Evolutionary conservation across 208 protist species (phyloP), one percentile per base, ranked within the genome.

Genomic region (Wallacemonas sp.): DNA sequence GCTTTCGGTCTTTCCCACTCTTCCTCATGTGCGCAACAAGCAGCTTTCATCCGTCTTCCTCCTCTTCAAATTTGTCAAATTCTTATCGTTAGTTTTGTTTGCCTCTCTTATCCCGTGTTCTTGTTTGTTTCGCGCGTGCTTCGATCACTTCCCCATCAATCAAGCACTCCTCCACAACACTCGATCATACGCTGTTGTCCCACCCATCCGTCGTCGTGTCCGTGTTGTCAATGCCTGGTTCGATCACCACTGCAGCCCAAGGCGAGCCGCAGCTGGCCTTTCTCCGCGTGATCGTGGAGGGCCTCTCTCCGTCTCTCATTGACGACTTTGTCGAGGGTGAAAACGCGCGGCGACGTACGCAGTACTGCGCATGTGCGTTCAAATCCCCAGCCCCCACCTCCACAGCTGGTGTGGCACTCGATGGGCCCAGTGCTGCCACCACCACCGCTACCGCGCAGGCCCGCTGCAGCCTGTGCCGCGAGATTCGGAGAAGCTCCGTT

Each of bases 351-450:
- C 58, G 58, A 23, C 38, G 74, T 67, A 60, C 68, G 65, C 56
- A 71, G 68, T 60, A 58, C 73, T 9, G 74, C 68, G 17, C 62
- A 64, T 54, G 74, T 70, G 46, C n/a, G n/a, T n/a, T n/a, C n/a
- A n/a, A n/a, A n/a, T n/a, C n/a, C 36, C 14, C 9, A 41, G 36
- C 36, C 9, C 36, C 36, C 36, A 17, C 9, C 36, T 41, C 36
- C 36, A 41, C 36, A 41, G 36, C 36, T 41, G 36, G 36, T 6
- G 14, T 14, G 6, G 36, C 14, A 14, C 36, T 6, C 36, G 14
- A 14, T 41, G 36, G 36, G 9, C 36, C 9, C 6, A 14, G 36
- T n/a, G n/a, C n/a, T n/a, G n/a, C n/a, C n/a, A n/a, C n/a, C n/a
- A n/a, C n/a, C n/a, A n/a, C n/a, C n/a, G n/a, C n/a, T n/a, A n/a